Percentiles rank a stretch among this genome's conserved stretches.
These are phyloP conservation scores for Aspergillus novoparasiticus DNA, from an alignment of 2,329 filamentous ascomycete genomes.

Conservation along the genomic window DNA sequence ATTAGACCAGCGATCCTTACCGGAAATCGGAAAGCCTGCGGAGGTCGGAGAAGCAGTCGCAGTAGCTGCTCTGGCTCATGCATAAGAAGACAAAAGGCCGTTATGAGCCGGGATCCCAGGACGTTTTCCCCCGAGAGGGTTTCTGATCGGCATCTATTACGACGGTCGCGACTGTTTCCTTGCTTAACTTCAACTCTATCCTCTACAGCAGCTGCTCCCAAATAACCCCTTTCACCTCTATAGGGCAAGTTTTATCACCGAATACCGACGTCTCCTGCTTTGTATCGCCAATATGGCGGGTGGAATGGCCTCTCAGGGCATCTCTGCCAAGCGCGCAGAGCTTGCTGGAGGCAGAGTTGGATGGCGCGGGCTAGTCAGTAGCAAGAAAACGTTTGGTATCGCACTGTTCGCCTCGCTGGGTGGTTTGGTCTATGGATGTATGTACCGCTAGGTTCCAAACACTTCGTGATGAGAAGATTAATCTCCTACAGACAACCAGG, in stretches of 20 bases:
- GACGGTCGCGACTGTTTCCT: neutral
- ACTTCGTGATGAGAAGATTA: neutral
- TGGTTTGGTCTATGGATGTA: conserved; percentile 62
- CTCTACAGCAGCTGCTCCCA: neutral
- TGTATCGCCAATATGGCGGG: conserved; percentile 8
- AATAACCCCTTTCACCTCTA: neutral
- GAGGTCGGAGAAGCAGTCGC: neutral
- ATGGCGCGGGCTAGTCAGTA: conserved; percentile 56
- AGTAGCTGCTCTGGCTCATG: neutral
- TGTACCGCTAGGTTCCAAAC: conserved; percentile 4
- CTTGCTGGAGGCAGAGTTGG: conserved; percentile 33
- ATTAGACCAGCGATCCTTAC: conserved; percentile 4
- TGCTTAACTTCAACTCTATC: neutral
- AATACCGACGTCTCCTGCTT: neutral
- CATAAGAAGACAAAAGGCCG: neutral
- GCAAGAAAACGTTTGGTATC: conserved; percentile 58
- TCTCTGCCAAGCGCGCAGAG: conserved; percentile 37
- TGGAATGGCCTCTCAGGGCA: conserved; percentile 20
- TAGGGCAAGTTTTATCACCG: neutral
- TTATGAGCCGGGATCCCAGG: neutral
- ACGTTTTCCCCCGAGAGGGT: neutral
- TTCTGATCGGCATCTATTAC: neutral
- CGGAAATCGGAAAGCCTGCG: neutral
- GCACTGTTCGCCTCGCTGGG: conserved; percentile 57
- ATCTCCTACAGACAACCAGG: conserved; percentile 61